These are phyloP conservation scores for Epichloe gansuensis DNA, from an alignment of 2,329 filamentous ascomycete genomes.

Conservation along the genomic window DNA sequence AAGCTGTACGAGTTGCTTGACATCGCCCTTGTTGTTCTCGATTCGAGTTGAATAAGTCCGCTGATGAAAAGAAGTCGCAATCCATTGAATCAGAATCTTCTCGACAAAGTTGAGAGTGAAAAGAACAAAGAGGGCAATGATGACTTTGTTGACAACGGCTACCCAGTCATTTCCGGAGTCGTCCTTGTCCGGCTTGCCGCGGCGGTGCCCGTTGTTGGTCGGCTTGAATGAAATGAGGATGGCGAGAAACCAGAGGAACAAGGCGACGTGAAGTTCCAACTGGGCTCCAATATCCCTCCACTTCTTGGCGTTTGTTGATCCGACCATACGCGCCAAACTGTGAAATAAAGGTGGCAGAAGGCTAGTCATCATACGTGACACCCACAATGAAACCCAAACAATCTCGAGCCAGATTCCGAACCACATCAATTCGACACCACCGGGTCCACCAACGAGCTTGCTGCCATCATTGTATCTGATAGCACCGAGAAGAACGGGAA, in stretches of 20 bases:
- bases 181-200: constrained; percentile 25
- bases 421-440: constrained; percentile 72
- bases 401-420: constrained; percentile 94
- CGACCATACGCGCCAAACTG: constrained; percentile 54
- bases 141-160: constrained; percentile 67
- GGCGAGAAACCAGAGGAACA: constrained; percentile 88
- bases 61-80: constrained; percentile 84
- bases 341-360: constrained; percentile 36
- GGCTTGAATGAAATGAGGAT: constrained; percentile 78
- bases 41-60: constrained; percentile 86
- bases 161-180: constrained; percentile 55
- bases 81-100: constrained; percentile 90
- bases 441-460: constrained; percentile 47
- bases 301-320: constrained; percentile 79
- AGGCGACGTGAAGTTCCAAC: constrained; percentile 70
- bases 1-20: constrained; percentile 44
- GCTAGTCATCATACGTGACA: constrained; percentile 44
- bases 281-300: constrained; percentile 83
- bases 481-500: constrained; percentile 33
- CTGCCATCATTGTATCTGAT: constrained; percentile 25
- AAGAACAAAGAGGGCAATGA: constrained; percentile 73
- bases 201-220: constrained; percentile 54
- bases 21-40: constrained; percentile 84
- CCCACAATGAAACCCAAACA: constrained; percentile 85
- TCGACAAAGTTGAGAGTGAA: constrained; percentile 72